Evolutionary conservation across 2,329 filamentous ascomycete genomes (phyloP).

Genomic region (Ophiostoma triangulosporum): DNA sequence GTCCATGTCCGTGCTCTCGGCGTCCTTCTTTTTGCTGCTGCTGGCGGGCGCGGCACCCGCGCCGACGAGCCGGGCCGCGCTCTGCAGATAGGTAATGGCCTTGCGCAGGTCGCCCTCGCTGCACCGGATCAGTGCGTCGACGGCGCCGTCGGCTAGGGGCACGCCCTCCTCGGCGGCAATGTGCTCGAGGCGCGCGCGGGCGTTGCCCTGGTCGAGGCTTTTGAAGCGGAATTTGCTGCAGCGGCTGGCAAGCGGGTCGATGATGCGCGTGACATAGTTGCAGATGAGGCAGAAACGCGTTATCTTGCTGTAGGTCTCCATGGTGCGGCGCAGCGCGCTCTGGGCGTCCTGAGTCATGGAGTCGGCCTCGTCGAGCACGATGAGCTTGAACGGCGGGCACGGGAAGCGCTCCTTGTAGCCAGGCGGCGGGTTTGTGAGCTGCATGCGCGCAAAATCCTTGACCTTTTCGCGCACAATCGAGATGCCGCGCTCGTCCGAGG

Average conservation of each 20-base stretch:
- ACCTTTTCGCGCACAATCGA: conserved; percentile 95
- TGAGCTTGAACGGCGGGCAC: conserved; percentile 97
- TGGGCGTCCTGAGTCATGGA: conserved; percentile 99
- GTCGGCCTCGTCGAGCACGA: conserved; percentile 95
- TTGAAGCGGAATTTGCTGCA: conserved; percentile 99
- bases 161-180: conserved; percentile 76
- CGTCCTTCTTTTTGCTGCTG: not conserved
- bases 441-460: conserved; percentile 94
- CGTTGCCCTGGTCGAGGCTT: conserved; percentile 76
- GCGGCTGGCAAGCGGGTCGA: conserved; percentile 82
- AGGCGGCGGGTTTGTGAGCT: conserved; percentile 69
- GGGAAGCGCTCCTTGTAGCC: conserved; percentile 62
- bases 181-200: conserved; percentile 61
- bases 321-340: conserved; percentile 79
- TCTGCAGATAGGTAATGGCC: conserved; percentile 92
- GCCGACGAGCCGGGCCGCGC: conserved; percentile 77
- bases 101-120: conserved; percentile 91
- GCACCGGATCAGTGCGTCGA: conserved; percentile 73
- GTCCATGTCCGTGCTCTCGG: conserved; percentile 4
- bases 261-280: conserved; percentile 97
- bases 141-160: conserved; percentile 58
- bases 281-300: conserved; percentile 96
- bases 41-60: conserved; percentile 32
- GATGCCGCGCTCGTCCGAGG: conserved; percentile 96
- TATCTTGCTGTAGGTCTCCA: conserved; percentile 96